Evolutionary conservation across 768 basidiomycete genomes (phyloP).

Genomic region (Suillus hirtellus): DNA sequence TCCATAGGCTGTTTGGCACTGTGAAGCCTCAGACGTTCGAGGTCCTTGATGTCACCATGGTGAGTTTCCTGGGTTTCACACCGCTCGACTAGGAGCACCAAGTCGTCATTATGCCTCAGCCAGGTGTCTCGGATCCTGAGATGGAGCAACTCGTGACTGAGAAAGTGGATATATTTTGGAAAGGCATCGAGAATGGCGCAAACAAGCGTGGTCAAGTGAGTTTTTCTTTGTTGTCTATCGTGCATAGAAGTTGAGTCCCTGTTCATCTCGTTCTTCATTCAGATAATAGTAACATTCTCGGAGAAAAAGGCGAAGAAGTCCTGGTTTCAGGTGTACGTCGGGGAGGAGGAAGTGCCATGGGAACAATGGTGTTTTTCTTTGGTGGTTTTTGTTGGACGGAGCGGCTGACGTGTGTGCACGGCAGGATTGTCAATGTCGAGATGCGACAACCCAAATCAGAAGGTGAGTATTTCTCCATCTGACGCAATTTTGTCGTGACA

Average conservation of each 20-base stretch:
- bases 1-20: slow-evolving; percentile 80
- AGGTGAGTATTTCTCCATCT: slow-evolving; percentile 39
- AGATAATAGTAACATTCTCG: slow-evolving; percentile 73
- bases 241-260: background rate
- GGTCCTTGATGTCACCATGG: slow-evolving; percentile 84
- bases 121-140: slow-evolving; percentile 72
- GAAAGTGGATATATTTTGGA: slow-evolving; percentile 81
- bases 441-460: slow-evolving; percentile 70
- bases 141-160: slow-evolving; percentile 73
- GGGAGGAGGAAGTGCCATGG: slow-evolving; percentile 85
- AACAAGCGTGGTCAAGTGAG: slow-evolving; percentile 70
- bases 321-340: slow-evolving; percentile 72
- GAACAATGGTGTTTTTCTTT: slow-evolving; percentile 66
- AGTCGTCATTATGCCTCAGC: slow-evolving; percentile 40
- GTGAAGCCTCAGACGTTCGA: slow-evolving; percentile 78
- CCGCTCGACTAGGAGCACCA: background rate
- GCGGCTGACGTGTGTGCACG: background rate
- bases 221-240: background rate
- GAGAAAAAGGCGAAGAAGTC: slow-evolving; percentile 77
- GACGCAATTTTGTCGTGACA: background rate
- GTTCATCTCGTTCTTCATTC: background rate
- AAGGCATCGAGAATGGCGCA: slow-evolving; percentile 61
- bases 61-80: slow-evolving; percentile 34
- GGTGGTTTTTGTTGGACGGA: background rate
- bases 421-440: slow-evolving; percentile 80